Evolutionary conservation across 2,329 filamentous ascomycete species (phyloP).

Genomic region (Fusarium caatingaense): DNA sequence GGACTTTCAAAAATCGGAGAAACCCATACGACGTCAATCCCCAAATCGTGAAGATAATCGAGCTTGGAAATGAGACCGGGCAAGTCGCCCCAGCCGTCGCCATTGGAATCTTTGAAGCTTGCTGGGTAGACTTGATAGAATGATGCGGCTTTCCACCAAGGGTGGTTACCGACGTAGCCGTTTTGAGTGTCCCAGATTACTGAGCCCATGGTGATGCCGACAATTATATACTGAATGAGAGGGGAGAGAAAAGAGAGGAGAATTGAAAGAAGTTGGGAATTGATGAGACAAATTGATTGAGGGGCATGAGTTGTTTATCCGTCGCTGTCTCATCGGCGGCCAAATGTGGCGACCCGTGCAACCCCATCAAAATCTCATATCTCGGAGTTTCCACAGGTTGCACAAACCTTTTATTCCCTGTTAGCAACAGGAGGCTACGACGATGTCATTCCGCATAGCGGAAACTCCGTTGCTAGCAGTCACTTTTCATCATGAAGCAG

Average conservation of each 20-base stretch:
- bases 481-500: too few relatives aligned
- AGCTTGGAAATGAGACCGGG: constrained; percentile 72
- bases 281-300: not conserved
- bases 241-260: too few relatives aligned
- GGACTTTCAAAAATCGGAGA: constrained; percentile 66
- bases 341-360: constrained; percentile 15
- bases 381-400: not conserved
- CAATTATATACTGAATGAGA: fast-evolving
- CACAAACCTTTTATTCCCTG: not conserved
- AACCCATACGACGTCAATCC: constrained; percentile 71
- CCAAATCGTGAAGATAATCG: constrained; percentile 71
- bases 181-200: constrained; percentile 49
- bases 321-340: not conserved
- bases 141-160: constrained; percentile 60
- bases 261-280: fast-evolving
- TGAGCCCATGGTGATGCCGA: constrained; percentile 47
- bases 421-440: fast-evolving
- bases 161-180: constrained; percentile 49
- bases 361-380: not conserved
- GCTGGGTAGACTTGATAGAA: constrained; percentile 69
- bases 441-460: not conserved
- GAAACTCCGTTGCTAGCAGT: not conserved
- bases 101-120: constrained; percentile 67
- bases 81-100: constrained; percentile 74
- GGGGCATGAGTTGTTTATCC: constrained; percentile 22